These are phyloP conservation scores for Colletotrichum godetiae DNA, from an alignment of 2,329 filamentous ascomycete genomes.

Conservation along the genomic window DNA sequence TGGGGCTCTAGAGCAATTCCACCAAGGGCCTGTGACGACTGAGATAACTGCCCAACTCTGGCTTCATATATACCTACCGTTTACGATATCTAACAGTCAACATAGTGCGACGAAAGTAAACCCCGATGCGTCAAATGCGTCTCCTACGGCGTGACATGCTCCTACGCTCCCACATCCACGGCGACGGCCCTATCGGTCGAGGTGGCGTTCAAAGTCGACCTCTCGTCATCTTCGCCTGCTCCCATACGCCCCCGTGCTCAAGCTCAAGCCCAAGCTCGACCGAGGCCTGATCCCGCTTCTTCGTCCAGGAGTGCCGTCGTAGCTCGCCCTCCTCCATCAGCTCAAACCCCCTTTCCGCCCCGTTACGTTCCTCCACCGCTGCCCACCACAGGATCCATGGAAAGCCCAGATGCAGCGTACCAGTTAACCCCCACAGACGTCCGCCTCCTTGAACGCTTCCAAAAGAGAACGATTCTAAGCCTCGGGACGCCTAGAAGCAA, in stretches of 20 bases:
- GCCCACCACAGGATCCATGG: conserved; percentile 12
- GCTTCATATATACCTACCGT: neutral
- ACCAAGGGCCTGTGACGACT: neutral
- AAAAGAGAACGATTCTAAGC: conserved; percentile 53
- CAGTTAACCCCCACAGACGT: conserved; percentile 47
- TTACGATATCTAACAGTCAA: neutral
- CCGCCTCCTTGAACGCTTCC: conserved; percentile 54
- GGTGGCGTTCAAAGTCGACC: conserved; percentile 9
- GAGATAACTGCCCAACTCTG: conserved; percentile 43
- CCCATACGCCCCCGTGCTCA: neutral
- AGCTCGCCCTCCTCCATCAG: neutral
- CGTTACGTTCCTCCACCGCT: conserved; percentile 33
- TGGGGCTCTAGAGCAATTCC: neutral
- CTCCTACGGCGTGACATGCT: conserved; percentile 59
- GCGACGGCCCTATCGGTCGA: conserved; percentile 38
- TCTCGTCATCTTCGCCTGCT: neutral
- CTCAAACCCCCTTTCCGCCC: conserved; percentile 29
- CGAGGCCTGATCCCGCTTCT: no score
- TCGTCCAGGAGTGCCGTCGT: neutral
- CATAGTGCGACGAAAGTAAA: conserved; percentile 37
- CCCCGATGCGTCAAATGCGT: conserved; percentile 61
- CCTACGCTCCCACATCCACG: conserved; percentile 49
- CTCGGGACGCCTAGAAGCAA: conserved; percentile 47
- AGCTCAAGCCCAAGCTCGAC: neutral
- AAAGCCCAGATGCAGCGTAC: conserved; percentile 43